Conservation (phyloP, 371 early-diverging fungal species). For the Mortierella sp. region DNA sequence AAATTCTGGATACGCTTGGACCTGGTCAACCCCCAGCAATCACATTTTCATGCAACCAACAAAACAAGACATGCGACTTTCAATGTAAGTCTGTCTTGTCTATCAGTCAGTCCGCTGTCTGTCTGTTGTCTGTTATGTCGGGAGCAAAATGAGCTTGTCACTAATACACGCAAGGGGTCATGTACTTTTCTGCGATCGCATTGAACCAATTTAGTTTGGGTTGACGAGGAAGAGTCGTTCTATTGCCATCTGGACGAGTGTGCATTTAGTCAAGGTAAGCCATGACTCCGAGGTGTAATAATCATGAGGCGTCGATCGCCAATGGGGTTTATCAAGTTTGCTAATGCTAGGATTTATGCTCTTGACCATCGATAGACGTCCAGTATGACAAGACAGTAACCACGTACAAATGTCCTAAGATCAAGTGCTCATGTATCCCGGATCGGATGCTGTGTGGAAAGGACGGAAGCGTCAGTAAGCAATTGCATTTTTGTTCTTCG, state of each 20-base stretch:
- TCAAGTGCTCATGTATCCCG: slow-evolving; percentile 80
- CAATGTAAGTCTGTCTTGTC: slow-evolving; percentile 49
- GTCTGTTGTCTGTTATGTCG: too few species aligned
- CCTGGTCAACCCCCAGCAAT: slow-evolving; percentile 50
- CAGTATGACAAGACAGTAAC: slow-evolving; percentile 66
- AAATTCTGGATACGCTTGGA: slow-evolving; percentile 47
- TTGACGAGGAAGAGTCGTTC: slow-evolving; percentile 82
- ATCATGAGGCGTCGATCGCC: not conserved
- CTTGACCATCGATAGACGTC: slow-evolving; percentile 46
- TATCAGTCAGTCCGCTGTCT: too few species aligned
- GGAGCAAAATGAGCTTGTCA: too few species aligned
- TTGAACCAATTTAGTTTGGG: slow-evolving; percentile 70
- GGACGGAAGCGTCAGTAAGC: slow-evolving; percentile 77
- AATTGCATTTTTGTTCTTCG: not conserved
- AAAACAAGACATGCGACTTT: slow-evolving; percentile 54
- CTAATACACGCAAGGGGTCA: too few species aligned
- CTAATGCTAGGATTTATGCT: not conserved
- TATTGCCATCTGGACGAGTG: slow-evolving; percentile 81
- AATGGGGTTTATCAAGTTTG: too few species aligned
- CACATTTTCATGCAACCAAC: slow-evolving; percentile 52
- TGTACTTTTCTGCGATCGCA: slow-evolving; percentile 3
- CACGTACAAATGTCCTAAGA: slow-evolving; percentile 71
- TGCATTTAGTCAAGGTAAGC: slow-evolving; percentile 66
- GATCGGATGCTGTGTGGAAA: slow-evolving; percentile 85
- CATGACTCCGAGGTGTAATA: not conserved